These are phyloP conservation scores for Mycosphaerella sp. DNA, from an alignment of 2,329 filamentous ascomycete species.

Conservation along the genomic window DNA sequence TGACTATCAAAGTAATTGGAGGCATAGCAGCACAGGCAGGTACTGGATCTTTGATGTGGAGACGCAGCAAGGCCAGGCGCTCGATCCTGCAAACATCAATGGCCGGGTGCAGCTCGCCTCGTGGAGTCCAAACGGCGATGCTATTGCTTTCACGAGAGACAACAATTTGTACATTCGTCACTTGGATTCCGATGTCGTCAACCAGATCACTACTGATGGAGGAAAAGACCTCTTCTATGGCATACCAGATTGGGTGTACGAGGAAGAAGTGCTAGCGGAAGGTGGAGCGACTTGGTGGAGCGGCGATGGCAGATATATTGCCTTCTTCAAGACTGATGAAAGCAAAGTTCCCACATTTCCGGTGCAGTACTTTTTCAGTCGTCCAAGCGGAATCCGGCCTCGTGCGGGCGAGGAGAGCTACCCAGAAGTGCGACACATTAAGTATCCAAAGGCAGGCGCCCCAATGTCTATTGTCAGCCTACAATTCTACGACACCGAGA, in stretches of 20 bases:
- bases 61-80: constrained; percentile 66
- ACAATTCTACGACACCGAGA: constrained; percentile 78
- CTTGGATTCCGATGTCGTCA: constrained; percentile 53
- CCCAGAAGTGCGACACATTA: constrained; percentile 84
- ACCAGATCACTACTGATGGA: constrained; percentile 78
- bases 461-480: constrained; percentile 88
- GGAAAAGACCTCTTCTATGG: constrained; percentile 89
- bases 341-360: constrained; percentile 85
- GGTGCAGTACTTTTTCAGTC: constrained; percentile 84
- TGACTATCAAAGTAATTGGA: constrained; percentile 69
- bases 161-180: constrained; percentile 86
- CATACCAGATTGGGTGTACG: constrained; percentile 95
- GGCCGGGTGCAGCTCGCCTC: constrained; percentile 73
- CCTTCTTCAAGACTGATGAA: constrained; percentile 91
- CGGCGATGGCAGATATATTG: constrained; percentile 77
- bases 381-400: constrained; percentile 69
- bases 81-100: constrained; percentile 63
- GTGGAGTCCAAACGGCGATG: constrained; percentile 84
- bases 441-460: constrained; percentile 93
- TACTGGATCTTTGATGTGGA: constrained; percentile 94
- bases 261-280: constrained; percentile 73
- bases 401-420: constrained; percentile 73
- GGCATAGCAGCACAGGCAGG: constrained; percentile 76
- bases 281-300: constrained; percentile 95
- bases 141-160: constrained; percentile 78